Conservation (phyloP, 164 flowering plant genomes). For the Berberis vulgaris region DNA sequence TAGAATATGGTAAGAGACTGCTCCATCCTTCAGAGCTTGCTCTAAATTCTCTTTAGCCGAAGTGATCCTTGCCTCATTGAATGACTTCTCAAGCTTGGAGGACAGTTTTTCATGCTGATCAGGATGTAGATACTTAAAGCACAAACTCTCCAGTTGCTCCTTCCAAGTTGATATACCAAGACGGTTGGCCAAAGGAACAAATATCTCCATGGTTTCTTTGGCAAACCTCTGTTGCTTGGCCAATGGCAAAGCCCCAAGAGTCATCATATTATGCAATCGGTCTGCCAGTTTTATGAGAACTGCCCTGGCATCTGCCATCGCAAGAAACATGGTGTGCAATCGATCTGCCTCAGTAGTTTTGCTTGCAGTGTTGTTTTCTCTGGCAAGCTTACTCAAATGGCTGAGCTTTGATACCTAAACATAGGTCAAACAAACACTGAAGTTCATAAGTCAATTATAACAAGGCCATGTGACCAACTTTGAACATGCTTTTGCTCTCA, state of each 20-base stretch:
- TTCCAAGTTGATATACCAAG: conserved; percentile 91
- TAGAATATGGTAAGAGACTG: conserved; percentile 46
- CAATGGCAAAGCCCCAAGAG: conserved; percentile 71
- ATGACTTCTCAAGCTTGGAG: conserved; percentile 54
- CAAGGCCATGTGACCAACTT: no score
- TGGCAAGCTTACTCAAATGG: conserved; percentile 94
- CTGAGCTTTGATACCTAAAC: conserved; percentile 86
- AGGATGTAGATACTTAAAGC: conserved; percentile 80
- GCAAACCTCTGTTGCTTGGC: conserved; percentile 85
- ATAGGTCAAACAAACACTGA: conserved; percentile 3
- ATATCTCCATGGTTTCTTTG: conserved; percentile 91
- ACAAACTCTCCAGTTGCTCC: conserved; percentile 77
- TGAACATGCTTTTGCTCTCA: no score
- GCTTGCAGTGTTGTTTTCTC: conserved; percentile 83
- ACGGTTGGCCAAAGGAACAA: conserved; percentile 87
- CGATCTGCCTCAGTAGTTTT: conserved; percentile 84
- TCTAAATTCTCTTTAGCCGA: conserved; percentile 58
- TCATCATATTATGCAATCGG: conserved; percentile 97
- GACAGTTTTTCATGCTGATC: conserved; percentile 60
- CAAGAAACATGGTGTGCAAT: conserved; percentile 92
- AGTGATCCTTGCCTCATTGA: conserved; percentile 63
- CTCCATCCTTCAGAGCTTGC: conserved; percentile 52
- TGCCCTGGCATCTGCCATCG: conserved; percentile 95
- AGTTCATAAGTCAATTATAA: not conserved
- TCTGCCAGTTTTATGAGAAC: conserved; percentile 94